Base-by-base conservation (phyloP, 495 filamentous ascomycete genomes). In the Hyaloscypha hepaticicola region DNA sequence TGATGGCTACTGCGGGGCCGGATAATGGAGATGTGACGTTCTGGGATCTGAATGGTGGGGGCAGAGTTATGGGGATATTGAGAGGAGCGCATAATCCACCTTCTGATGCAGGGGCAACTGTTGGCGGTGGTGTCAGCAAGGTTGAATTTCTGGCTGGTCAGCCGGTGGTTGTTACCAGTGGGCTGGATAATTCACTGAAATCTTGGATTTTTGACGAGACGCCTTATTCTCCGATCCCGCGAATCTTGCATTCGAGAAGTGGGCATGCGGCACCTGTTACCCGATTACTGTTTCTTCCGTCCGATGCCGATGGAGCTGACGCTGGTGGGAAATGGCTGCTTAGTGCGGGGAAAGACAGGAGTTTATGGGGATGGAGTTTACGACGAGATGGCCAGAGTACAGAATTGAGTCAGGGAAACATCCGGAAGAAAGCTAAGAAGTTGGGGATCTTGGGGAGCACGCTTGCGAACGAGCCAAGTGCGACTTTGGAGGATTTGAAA, bases 171-270 rank as follows among this genome's bases (percentile, higher is more conserved):
- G 82, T 97, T 29, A 96, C 93, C 3, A 92, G 90, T 63, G 96
- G 93, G 26, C 82, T 90, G 34, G 95, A 99, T 74, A 99, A 99
- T 74, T 90, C 92, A 33, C 78, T 99, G 48, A 96, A 91, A 73
- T 92, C 89, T 4, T 97, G 93, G 93, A 93, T 96, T 64, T 96
- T 97, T 67, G 92, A 96, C 71, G 87, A 93, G 64, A 87, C 87
- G 2, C 91, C 91, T 3, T 93, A 93, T 73, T 92, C 90, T 1
- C 86, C 92, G 0, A 82, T 92, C 33, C 95, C 95, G 9, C 84
- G 92, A 33, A 88, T 90, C 24, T 80, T 98, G 48, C 96, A 97
- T 72, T 82, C 82, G 50, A 85, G 95, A 51, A 89, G 87, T 63
- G 96, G 95, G 6, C 95, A 99, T 73, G 90, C 93, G 9, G 93